Percentiles rank a stretch among this genome's conserved stretches.
phyloP scores from a whole-genome alignment of 306 rosid species.

The Argentina anserina region DNA sequence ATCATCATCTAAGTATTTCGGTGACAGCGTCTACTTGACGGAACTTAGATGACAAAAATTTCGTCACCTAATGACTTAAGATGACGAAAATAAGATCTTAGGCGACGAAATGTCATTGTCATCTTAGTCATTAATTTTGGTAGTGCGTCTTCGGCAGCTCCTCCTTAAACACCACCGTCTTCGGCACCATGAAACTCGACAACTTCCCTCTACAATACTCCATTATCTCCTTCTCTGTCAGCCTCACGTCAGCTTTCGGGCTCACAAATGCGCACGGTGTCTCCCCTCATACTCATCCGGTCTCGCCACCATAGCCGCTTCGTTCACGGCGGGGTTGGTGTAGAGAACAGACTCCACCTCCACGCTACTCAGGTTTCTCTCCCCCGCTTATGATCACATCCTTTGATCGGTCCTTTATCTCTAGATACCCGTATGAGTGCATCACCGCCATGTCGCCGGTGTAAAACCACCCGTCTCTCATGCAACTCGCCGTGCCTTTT shows the following conservation, averaged over 20 bases:
- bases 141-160: slow-evolving; percentile 63
- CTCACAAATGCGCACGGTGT: slow-evolving; percentile 62
- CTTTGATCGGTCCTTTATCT: slow-evolving; percentile 55
- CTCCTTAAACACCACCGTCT: slow-evolving; percentile 57
- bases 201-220: slow-evolving; percentile 50
- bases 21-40: too few relatives aligned
- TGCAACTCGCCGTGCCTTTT: slow-evolving; percentile 30
- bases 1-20: too few relatives aligned
- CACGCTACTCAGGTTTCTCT: slow-evolving; percentile 61
- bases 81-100: too few relatives aligned
- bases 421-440: slow-evolving; percentile 54
- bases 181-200: slow-evolving; percentile 69
- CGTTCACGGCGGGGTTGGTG: slow-evolving; percentile 34
- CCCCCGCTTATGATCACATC: slow-evolving; percentile 69
- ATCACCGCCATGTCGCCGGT: slow-evolving; percentile 54
- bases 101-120: too few relatives aligned
- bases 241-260: slow-evolving; percentile 26
- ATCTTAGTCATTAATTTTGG: too few relatives aligned
- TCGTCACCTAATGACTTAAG: too few relatives aligned
- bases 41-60: too few relatives aligned
- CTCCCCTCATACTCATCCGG: slow-evolving; percentile 63
- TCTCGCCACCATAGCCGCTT: slow-evolving; percentile 64
- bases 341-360: slow-evolving; percentile 61
- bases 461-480: slow-evolving; percentile 47
- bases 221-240: slow-evolving; percentile 45